Percentiles rank a stretch among this genome's conserved stretches.
Evolutionary conservation across 140 eudicot species (phyloP).

Genomic region (Ambrosia hybrid): DNA sequence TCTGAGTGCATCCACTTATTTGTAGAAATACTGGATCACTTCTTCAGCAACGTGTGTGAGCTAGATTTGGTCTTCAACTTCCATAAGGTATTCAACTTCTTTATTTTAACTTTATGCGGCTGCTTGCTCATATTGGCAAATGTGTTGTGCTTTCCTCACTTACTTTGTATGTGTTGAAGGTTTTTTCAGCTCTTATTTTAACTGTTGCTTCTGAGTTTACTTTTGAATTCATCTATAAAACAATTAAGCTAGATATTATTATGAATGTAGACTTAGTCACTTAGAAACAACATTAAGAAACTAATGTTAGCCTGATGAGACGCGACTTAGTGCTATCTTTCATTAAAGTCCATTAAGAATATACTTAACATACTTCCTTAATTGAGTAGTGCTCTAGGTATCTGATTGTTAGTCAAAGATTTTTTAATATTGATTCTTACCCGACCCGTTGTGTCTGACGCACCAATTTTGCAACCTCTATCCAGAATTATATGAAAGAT

Average conservation of each 20-base stretch:
- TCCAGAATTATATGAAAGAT: too few species aligned
- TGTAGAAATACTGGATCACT: slow-evolving; percentile 93
- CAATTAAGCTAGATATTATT: neutral
- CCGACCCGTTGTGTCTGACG: too few species aligned
- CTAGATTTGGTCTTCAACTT: slow-evolving; percentile 91
- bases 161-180: neutral
- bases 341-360: neutral
- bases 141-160: neutral
- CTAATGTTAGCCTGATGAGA: slow-evolving; percentile 7
- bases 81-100: slow-evolving; percentile 61
- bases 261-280: too few species aligned
- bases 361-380: neutral
- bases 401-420: too few species aligned
- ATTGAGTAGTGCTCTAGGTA: too few species aligned
- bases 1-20: slow-evolving; percentile 79
- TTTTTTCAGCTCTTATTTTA: neutral
- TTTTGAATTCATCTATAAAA: neutral
- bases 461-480: too few species aligned
- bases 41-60: slow-evolving; percentile 95
- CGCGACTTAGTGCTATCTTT: neutral
- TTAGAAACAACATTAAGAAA: neutral
- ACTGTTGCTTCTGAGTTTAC: neutral
- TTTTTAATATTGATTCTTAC: too few species aligned
- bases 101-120: neutral
- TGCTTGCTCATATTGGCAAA: neutral